These are phyloP conservation scores for Neohortaea acidophila DNA, from an alignment of 495 filamentous ascomycete genomes.

Conservation along the genomic window DNA sequence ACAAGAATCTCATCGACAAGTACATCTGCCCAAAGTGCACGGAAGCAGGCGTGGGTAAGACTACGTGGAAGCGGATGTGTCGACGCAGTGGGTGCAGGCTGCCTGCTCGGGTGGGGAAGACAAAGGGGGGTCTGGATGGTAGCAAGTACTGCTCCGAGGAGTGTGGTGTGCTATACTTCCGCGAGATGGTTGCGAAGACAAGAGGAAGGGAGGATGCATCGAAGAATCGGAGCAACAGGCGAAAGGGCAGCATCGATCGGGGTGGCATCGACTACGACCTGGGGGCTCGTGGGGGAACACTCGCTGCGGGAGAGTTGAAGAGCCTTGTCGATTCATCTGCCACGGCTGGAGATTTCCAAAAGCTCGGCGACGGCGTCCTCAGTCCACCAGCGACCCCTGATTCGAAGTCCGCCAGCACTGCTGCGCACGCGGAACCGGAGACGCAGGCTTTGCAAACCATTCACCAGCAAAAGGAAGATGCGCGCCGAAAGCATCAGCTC, in stretches of 20 bases:
- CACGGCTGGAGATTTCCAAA: constrained; percentile 39
- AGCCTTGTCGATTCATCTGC: constrained; percentile 34
- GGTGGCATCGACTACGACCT: constrained; percentile 31
- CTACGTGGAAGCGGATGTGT: constrained; percentile 59
- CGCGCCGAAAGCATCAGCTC: constrained; percentile 19
- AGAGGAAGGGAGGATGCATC: constrained; percentile 5
- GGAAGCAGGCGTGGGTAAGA: constrained; percentile 35
- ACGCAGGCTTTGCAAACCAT: constrained; percentile 18
- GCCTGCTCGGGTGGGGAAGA: constrained; percentile 38
- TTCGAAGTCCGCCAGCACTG: constrained; percentile 5
- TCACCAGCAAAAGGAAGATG: constrained; percentile 16
- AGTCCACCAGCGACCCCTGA: constrained; percentile 25
- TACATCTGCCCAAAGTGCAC: constrained; percentile 56
- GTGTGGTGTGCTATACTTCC: constrained; percentile 46
- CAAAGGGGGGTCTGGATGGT: constrained; percentile 19
- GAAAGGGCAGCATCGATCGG: constrained; percentile 14
- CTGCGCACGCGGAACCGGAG: constrained; percentile 19
- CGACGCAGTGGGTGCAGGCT: constrained; percentile 43
- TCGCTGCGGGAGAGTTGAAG: constrained; percentile 44
- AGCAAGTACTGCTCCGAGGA: constrained; percentile 61
- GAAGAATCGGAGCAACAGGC: constrained; percentile 9
- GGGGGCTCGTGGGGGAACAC: constrained; percentile 40
- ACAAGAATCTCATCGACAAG: constrained; percentile 50
- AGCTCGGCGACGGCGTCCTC: constrained; percentile 37
- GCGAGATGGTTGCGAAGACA: constrained; percentile 22